Percentiles rank a stretch among this genome's conserved stretches.
Evolutionary conservation across 106 monocot genomes (phyloP).

Genomic region (Dioscorea zingiberensis): DNA sequence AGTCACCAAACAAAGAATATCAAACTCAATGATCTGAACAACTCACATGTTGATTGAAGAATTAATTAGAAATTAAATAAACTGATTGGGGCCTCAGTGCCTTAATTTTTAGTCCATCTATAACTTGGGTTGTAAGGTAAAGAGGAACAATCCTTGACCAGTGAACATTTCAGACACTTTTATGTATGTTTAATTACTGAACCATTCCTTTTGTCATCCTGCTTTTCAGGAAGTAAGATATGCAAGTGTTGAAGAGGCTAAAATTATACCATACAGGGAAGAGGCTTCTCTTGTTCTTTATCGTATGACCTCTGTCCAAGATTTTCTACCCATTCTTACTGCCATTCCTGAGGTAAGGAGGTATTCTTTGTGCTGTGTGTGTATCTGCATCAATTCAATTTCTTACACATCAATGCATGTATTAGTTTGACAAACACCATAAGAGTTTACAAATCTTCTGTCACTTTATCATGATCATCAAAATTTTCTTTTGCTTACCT

Average conservation of each 20-base stretch:
- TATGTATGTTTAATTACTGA: neutral
- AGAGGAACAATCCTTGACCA: too few species aligned
- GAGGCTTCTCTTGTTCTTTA: conserved; percentile 52
- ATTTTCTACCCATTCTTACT: conserved; percentile 51
- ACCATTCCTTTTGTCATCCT: neutral
- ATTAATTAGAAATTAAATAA: neutral
- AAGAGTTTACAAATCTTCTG: neutral
- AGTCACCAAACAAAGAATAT: neutral
- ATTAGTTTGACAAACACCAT: neutral
- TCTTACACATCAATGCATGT: neutral
- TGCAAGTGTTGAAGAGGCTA: conserved; percentile 14
- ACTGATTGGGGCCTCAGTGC: neutral
- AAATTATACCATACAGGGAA: conserved; percentile 18
- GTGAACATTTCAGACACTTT: too few species aligned
- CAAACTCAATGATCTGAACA: neutral
- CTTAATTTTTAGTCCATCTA: neutral
- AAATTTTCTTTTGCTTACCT: neutral
- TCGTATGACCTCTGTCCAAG: conserved; percentile 50
- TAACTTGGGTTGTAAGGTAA: too few species aligned
- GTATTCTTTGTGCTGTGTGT: neutral
- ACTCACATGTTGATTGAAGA: neutral
- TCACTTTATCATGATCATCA: neutral
- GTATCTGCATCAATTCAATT: neutral
- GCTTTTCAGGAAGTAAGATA: conserved; percentile 35
- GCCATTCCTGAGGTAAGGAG: conserved; percentile 65